Evolutionary conservation across 768 basidiomycete species (phyloP).

Genomic region (Xerocomellus chrysenteron): DNA sequence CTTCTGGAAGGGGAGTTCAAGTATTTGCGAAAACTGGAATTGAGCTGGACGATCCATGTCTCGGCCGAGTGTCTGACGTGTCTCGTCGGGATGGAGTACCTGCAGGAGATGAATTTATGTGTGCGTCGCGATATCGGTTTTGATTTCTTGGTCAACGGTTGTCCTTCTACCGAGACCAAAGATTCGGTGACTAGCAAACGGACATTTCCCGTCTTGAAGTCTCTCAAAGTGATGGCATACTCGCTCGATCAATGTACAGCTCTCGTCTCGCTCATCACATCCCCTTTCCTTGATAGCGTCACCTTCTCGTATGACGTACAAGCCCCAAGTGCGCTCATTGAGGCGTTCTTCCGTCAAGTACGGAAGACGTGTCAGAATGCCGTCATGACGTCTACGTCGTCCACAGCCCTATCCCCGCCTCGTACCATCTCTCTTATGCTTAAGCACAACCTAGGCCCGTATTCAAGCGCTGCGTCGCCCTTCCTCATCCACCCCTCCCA

Average conservation of each 20-base stretch:
- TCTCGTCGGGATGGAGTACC: constrained; percentile 20
- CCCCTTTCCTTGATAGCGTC: constrained; percentile 23
- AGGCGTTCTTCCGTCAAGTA: constrained; percentile 26
- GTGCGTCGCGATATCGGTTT: constrained; percentile 19
- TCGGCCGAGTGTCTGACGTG: constrained; percentile 22
- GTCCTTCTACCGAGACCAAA: neutral
- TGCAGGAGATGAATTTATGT: constrained; percentile 24
- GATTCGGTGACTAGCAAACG: neutral
- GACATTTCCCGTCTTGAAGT: constrained; percentile 23
- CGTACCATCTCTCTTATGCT: constrained; percentile 24
- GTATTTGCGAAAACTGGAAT: constrained; percentile 22
- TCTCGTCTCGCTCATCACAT: constrained; percentile 24
- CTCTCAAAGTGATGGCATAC: constrained; percentile 24
- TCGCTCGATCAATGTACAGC: constrained; percentile 31
- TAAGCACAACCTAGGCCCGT: constrained; percentile 26
- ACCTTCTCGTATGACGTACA: constrained; percentile 29
- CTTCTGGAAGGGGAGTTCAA: constrained; percentile 17
- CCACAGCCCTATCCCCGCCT: neutral
- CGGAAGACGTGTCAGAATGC: constrained; percentile 13
- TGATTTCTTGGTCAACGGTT: constrained; percentile 12
- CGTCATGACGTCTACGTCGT: neutral
- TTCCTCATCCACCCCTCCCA: constrained; percentile 27
- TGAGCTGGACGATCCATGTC: constrained; percentile 25
- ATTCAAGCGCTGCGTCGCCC: constrained; percentile 20
- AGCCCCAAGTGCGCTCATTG: constrained; percentile 19